Evolutionary conservation across 805 yeast species (phyloP).

Genomic region (Pichia cephalocereana): DNA sequence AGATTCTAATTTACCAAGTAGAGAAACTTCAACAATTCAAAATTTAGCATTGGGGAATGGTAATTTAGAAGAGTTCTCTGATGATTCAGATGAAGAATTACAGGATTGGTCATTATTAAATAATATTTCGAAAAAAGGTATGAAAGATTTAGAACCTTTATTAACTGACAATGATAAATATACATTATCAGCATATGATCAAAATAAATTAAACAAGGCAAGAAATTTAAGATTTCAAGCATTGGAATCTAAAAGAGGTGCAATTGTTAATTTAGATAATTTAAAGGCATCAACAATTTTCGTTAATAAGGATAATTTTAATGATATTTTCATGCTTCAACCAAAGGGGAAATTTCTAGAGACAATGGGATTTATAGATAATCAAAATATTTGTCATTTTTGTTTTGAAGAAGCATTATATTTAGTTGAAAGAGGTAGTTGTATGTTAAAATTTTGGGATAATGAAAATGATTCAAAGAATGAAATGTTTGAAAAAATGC

Average conservation of each 20-base stretch:
- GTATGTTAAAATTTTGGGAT: conserved; percentile 19
- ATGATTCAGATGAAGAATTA: conserved; percentile 34
- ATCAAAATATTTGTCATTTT: conserved; percentile 37
- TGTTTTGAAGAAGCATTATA: conserved; percentile 64
- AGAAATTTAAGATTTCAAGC: conserved; percentile 69
- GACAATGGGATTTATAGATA: conserved; percentile 57
- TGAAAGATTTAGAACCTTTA: conserved; percentile 71
- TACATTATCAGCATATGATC: conserved; percentile 21
- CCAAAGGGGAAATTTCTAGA: conserved; percentile 68
- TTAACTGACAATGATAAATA: conserved; percentile 5
- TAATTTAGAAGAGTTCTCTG: conserved; percentile 12
- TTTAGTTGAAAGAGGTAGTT: conserved; percentile 71
- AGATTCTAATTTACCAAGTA: background rate
- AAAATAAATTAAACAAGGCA: conserved; percentile 36
- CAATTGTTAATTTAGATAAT: conserved; percentile 14
- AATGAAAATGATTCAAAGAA: conserved; percentile 15
- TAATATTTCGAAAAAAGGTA: conserved; percentile 62
- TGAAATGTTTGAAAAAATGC: conserved; percentile 21
- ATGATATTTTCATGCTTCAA: conserved; percentile 25
- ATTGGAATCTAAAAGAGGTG: conserved; percentile 40
- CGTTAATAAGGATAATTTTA: conserved; percentile 7
- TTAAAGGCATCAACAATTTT: conserved; percentile 22
- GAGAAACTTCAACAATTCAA: background rate
- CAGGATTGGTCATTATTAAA: conserved; percentile 45
- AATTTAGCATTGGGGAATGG: background rate